Evolutionary conservation across 768 basidiomycete genomes (phyloP).

Genomic region (Phlegmacium glaucopus): DNA sequence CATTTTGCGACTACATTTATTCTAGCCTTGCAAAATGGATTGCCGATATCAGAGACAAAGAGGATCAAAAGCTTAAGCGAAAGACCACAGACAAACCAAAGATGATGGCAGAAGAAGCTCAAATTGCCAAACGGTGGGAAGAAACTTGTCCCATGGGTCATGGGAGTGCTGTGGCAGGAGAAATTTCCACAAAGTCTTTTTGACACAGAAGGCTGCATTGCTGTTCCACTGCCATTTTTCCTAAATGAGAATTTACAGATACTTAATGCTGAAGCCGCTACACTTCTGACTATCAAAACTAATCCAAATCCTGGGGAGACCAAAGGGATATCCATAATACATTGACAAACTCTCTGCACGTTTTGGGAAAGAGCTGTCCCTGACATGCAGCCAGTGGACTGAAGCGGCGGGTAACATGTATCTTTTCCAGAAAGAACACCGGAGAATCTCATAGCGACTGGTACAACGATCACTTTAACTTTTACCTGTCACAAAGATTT

Average conservation of each 20-base stretch:
- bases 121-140: background rate
- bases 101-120: background rate
- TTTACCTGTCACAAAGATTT: constrained; percentile 4
- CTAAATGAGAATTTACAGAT: constrained; percentile 18
- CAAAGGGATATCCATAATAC: background rate
- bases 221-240: constrained; percentile 22
- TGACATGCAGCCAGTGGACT: constrained; percentile 5
- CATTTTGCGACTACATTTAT: background rate
- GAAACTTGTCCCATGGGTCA: background rate
- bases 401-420: constrained; percentile 4
- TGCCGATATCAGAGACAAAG: background rate
- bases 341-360: background rate
- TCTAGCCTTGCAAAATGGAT: background rate
- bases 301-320: constrained; percentile 1
- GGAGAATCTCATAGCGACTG: background rate
- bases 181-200: background rate
- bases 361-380: background rate
- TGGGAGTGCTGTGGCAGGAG: too few relatives aligned
- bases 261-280: constrained; percentile 15
- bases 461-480: constrained; percentile 5
- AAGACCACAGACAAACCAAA: background rate
- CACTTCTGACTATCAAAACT: background rate
- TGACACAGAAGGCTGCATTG: constrained; percentile 8
- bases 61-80: background rate
- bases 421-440: background rate